These are phyloP conservation scores for Fomitopsis betulina DNA, from an alignment of 1,284 basidiomycete genomes.

Conservation along the genomic window DNA sequence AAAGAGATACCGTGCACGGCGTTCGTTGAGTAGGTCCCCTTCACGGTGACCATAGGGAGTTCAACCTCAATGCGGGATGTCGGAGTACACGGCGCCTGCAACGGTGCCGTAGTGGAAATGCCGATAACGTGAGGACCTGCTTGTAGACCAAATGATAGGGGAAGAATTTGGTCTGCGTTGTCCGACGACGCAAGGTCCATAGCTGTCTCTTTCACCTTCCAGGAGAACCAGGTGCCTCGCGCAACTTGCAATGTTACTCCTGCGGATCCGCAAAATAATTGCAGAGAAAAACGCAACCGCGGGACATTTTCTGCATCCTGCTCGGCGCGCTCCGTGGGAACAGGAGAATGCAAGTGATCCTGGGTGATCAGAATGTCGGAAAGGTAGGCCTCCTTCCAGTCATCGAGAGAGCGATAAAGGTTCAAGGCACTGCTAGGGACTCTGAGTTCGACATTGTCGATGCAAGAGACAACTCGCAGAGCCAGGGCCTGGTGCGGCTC, in stretches of 20 bases:
- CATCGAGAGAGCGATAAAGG: conserved; percentile 70
- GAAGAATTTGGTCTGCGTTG: conserved; percentile 28
- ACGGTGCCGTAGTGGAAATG: conserved; percentile 42
- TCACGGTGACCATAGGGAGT: conserved; percentile 60
- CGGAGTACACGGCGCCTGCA: conserved; percentile 32
- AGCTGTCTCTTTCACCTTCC: conserved; percentile 52
- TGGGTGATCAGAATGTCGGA: conserved; percentile 32
- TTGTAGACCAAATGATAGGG: conserved; percentile 57
- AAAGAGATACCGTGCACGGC: conserved; percentile 52
- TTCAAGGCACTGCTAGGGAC: conserved; percentile 78
- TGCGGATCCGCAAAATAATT: background rate
- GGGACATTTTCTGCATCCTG: background rate
- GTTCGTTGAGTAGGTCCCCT: conserved; percentile 47
- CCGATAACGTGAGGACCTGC: conserved; percentile 59
- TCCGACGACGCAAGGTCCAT: conserved; percentile 41
- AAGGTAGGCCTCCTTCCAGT: conserved; percentile 76
- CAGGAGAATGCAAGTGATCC: conserved; percentile 11
- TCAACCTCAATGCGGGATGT: conserved; percentile 52
- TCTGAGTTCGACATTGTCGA: conserved; percentile 45
- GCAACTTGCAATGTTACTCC: conserved; percentile 68
- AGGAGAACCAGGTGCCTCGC: conserved; percentile 80
- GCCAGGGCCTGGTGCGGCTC: conserved; percentile 37
- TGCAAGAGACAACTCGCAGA: conserved; percentile 39
- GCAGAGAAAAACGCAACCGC: background rate
- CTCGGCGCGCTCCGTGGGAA: background rate